Evolutionary conservation across 2,329 filamentous ascomycete species (phyloP), one percentile per base, ranked within the genome.

Genomic region (Paecilomyces sp.): DNA sequence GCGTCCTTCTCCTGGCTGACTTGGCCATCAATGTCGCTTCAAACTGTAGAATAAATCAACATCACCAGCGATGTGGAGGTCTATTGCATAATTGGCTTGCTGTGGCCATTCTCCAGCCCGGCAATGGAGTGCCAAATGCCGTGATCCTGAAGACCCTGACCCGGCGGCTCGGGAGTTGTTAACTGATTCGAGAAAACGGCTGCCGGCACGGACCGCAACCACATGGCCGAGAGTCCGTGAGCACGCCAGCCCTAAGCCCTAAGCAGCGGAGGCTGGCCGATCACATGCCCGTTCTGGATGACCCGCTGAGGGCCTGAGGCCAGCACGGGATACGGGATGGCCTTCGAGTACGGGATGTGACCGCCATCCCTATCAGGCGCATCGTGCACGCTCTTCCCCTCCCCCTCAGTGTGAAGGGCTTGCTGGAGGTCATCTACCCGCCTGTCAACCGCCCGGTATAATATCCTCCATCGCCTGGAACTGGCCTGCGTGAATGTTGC

Each of bases 401-500:
- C 18, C 51, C 51, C 51, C 22, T 53, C 51, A n/a, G n/a, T 11
- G 24, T 24, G 51, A 53, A 13, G n/a, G 24, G 22, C n/a, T 12
- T 53, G 51, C 51, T 25, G 51, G 12, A 53, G 22, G 24, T 13
- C 22, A 30, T 13, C 9, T 22, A 15, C 24, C 13, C 51, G 3
- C 51, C 51, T 22, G 28, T 11, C 28, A 15, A 25, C 22, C 13
- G 12, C 51, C 41, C 41, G n/a, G 41, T 47, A 30, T 53, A 30
- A 13, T 13, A 25, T 28, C 51, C 51, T 18, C 18, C 12, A 24
- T 53, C 51, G 15, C 22, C 51, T 25, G 4, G 22, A 53, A 53
- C 51, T 9, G 51, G 22, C 51, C 24, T 24, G 51, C 24, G 69
- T 66, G 68, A 64, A 73, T 73, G 71, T 66, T 64, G 68, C 65